These are phyloP conservation scores for Tylopilus subfusipes DNA, from an alignment of 768 basidiomycete species.

Conservation along the genomic window DNA sequence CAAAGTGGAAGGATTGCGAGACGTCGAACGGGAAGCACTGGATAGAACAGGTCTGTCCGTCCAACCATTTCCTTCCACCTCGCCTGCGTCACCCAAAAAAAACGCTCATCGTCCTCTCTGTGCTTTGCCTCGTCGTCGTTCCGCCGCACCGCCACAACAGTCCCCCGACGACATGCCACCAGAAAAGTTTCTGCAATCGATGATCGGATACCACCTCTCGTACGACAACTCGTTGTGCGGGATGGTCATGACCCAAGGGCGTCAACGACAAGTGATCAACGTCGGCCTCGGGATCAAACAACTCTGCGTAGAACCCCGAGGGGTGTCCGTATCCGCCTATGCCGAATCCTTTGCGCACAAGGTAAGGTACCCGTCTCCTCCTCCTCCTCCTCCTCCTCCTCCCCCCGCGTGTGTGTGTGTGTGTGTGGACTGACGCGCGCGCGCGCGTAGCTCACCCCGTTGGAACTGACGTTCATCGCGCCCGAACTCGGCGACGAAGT, in stretches of 20 bases:
- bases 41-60: conserved; percentile 68
- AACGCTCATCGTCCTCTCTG: conserved; percentile 1
- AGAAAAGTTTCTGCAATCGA: conserved; percentile 62
- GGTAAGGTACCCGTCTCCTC: conserved; percentile 38
- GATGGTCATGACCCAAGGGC: conserved; percentile 85
- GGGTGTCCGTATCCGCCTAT: conserved; percentile 57
- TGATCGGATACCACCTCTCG: conserved; percentile 77
- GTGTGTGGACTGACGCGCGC: neutral
- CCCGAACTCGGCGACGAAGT: conserved; percentile 56
- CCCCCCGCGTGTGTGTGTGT: neutral
- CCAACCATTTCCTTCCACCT: neutral
- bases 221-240: conserved; percentile 67
- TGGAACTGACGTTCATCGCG: conserved; percentile 52
- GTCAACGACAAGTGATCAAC: conserved; percentile 70
- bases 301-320: conserved; percentile 57
- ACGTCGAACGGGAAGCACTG: conserved; percentile 69
- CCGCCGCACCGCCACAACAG: conserved; percentile 27
- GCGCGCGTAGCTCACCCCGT: conserved; percentile 36
- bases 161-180: conserved; percentile 59
- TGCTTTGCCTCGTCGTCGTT: neutral
- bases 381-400: neutral
- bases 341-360: conserved; percentile 74
- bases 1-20: conserved; percentile 66
- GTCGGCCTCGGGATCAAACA: conserved; percentile 79
- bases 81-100: neutral